Evolutionary conservation across 495 filamentous ascomycete genomes (phyloP).

Genomic region (Tuber magnatum): DNA sequence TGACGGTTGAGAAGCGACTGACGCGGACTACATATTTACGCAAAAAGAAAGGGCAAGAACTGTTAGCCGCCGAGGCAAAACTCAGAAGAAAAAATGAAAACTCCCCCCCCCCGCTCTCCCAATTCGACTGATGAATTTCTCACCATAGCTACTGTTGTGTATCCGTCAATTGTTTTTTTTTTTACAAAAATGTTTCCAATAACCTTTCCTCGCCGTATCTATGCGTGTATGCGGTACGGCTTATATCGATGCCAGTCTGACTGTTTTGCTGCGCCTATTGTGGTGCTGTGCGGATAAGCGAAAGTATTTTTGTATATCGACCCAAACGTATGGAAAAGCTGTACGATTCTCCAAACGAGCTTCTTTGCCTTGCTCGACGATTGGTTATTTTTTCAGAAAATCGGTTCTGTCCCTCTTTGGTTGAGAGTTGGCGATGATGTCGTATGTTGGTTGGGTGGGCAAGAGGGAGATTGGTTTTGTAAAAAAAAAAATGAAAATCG

Average conservation of each 20-base stretch:
- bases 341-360: background rate
- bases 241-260: background rate
- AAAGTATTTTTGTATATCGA: background rate
- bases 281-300: background rate
- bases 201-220: background rate
- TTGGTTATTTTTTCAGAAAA: background rate
- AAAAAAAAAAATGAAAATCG: conserved; percentile 18
- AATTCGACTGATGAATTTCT: background rate
- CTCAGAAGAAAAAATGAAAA: background rate
- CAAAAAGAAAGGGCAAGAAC: background rate
- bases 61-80: background rate
- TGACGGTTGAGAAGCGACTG: conserved; percentile 29
- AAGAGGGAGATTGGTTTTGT: background rate
- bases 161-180: background rate
- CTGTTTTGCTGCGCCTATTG: background rate
- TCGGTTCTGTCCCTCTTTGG: background rate
- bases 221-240: background rate
- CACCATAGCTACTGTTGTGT: background rate
- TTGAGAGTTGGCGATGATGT: background rate
- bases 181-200: background rate
- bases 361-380: background rate
- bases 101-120: background rate
- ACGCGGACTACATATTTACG: conserved; percentile 37
- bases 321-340: background rate
- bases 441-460: background rate